Base-by-base conservation (phyloP, 768 basidiomycete species). In the Chalciporus chontae region DNA sequence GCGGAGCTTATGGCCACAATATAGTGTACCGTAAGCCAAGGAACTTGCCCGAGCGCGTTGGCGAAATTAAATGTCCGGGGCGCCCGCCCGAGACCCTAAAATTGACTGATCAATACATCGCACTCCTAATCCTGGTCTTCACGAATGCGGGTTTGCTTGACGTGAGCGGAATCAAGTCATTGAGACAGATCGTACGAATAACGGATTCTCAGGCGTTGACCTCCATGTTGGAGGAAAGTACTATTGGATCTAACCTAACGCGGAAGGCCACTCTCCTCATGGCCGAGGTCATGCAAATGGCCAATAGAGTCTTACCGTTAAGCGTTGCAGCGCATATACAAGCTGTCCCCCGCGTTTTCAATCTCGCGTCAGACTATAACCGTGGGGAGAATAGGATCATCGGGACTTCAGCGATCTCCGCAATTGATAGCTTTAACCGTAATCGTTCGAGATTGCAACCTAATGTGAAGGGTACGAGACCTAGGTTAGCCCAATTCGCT, bases 381-480 rank as follows among this genome's bases (percentile, higher is more conserved):
- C 75, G 83, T 47, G 85, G 85, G 32, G 81, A 85, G 50, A 79
- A 89, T 54, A 74, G 93, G 39, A 89, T 92, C 51, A 74, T 92
- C 9, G 95, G 94, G 4, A 85, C 88, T 13, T 80, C 87, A 3
- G 84, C 94, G 0, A 72, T 99, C 45, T 84, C 90, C 0, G 84
- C 89, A 0, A 91, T 99, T 38, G 92, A 95, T 60, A 92, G 88
- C 60, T 85, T 95, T 66, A 93, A 94, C 60, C 85, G 95, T n/a
- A 94, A 96, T 67, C 80, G 81, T 49, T 72, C 82, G 7, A 79
- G 88, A 41, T 59, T 90, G 32, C 84, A 88, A 60, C 81, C 86
- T 13, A 65, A 73, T 37, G 66, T 76, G 26, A 84, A 79, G 56
- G 75, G 75, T 54, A 67, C 76, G 38, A 80, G 90, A 32, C 83